phyloP scores from a whole-genome alignment of 179 eudicot genomes.

The Sideroxylon spinosum region DNA sequence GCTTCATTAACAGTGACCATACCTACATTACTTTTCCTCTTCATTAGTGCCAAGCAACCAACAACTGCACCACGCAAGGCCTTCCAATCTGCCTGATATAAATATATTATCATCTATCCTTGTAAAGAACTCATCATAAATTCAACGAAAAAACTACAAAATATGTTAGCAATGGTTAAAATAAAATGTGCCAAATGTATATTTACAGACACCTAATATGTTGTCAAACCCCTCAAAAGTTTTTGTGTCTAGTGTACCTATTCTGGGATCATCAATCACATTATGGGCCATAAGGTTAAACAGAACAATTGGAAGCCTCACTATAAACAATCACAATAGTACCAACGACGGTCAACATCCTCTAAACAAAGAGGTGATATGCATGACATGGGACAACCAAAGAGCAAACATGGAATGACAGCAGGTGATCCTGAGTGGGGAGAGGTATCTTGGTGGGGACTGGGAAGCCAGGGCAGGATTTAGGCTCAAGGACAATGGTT shows the following conservation, averaged over 20 bases:
- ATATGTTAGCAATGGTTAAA: slow-evolving; percentile 1
- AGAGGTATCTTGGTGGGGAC: background rate
- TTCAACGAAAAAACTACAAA: background rate
- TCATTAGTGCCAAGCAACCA: slow-evolving; percentile 79
- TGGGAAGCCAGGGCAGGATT: background rate
- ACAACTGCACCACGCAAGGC: slow-evolving; percentile 91
- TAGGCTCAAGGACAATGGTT: too few species aligned
- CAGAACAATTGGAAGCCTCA: background rate
- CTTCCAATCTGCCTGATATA: slow-evolving; percentile 94
- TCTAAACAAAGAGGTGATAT: background rate
- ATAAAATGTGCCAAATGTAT: slow-evolving; percentile 1
- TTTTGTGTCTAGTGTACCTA: background rate
- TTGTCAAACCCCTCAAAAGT: background rate
- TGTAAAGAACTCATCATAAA: background rate
- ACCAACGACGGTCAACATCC: background rate
- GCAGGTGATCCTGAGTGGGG: background rate
- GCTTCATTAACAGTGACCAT: slow-evolving; percentile 51
- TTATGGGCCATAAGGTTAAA: background rate
- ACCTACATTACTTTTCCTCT: slow-evolving; percentile 70
- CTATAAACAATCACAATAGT: background rate
- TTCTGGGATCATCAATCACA: background rate
- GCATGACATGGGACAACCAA: background rate
- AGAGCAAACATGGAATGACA: background rate
- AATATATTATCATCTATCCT: slow-evolving; percentile 32
- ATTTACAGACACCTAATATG: background rate